phyloP scores from a whole-genome alignment of 495 filamentous ascomycete species.

The Annulohypoxylon nitens region DNA sequence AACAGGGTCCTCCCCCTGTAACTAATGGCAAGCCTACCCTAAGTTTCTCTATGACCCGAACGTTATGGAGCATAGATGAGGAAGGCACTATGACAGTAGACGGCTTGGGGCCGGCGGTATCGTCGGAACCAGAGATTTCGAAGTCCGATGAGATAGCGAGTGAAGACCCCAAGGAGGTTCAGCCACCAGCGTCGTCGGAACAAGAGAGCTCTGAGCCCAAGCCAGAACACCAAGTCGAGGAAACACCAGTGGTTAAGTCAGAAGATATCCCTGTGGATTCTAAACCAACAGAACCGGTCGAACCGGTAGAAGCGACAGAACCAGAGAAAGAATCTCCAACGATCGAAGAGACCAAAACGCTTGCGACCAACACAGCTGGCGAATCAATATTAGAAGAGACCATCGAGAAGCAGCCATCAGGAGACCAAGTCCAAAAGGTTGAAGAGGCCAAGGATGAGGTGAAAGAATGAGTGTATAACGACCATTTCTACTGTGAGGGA shows the following conservation, averaged over 20 bases:
- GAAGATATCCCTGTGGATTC: slow-evolving; percentile 32
- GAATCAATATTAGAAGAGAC: slow-evolving; percentile 62
- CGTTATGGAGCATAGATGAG: slow-evolving; percentile 65
- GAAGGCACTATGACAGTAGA: slow-evolving; percentile 60
- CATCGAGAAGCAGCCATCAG: slow-evolving; percentile 52
- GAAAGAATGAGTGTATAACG: slow-evolving; percentile 34
- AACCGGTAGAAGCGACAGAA: background rate
- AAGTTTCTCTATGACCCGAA: slow-evolving; percentile 58
- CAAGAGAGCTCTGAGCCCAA: slow-evolving; percentile 44
- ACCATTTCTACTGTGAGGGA: slow-evolving; percentile 10
- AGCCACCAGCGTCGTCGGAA: slow-evolving; percentile 47
- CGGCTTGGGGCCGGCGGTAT: slow-evolving; percentile 45
- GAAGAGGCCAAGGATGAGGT: slow-evolving; percentile 49
- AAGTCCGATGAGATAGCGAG: slow-evolving; percentile 32
- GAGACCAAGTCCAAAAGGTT: slow-evolving; percentile 53
- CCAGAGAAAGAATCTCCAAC: slow-evolving; percentile 21
- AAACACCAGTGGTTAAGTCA: slow-evolving; percentile 12
- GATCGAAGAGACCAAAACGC: slow-evolving; percentile 52
- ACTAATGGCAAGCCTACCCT: slow-evolving; percentile 43
- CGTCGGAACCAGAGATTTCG: slow-evolving; percentile 29
- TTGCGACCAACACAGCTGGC: slow-evolving; percentile 69
- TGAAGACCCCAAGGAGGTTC: slow-evolving; percentile 50
- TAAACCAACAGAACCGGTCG: slow-evolving; percentile 15
- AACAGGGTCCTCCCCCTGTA: slow-evolving; percentile 45
- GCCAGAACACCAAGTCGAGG: slow-evolving; percentile 38